Percentiles rank a stretch among this genome's conserved stretches.
Conservation (phyloP, 164 flowering plant species). For the Santalum album region DNA sequence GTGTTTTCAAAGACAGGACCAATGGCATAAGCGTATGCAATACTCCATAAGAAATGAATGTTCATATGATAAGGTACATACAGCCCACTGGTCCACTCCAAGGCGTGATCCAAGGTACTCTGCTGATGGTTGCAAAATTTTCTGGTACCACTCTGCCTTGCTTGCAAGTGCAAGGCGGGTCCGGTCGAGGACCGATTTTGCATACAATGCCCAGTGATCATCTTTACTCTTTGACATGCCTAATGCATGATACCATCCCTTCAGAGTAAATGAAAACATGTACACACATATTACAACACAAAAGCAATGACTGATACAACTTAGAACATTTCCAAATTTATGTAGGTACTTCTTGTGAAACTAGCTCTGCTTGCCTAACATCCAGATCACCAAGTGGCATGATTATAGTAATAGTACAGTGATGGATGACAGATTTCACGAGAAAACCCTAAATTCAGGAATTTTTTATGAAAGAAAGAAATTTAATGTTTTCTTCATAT, state of each 20-base stretch:
- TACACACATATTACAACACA: too few species aligned
- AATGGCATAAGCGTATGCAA: conserved; percentile 2
- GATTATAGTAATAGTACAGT: too few species aligned
- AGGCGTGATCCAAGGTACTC: conserved; percentile 85
- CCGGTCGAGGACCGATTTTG: conserved; percentile 94
- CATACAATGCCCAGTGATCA: conserved; percentile 77
- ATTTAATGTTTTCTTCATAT: too few species aligned
- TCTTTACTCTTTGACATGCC: conserved; percentile 44
- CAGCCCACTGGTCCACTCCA: conserved; percentile 85
- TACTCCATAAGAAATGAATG: not conserved
- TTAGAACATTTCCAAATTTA: too few species aligned
- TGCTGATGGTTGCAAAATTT: conserved; percentile 84
- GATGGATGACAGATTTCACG: too few species aligned
- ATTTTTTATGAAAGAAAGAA: too few species aligned
- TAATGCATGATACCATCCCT: conserved; percentile 83
- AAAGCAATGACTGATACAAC: too few species aligned
- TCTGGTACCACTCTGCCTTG: conserved; percentile 82
- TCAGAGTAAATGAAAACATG: conserved; percentile 7
- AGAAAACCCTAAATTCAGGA: too few species aligned
- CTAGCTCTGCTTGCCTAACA: too few species aligned
- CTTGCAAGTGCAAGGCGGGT: conserved; percentile 84
- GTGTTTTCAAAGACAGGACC: conserved; percentile 2
- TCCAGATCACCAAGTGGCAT: too few species aligned
- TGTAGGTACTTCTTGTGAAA: too few species aligned
- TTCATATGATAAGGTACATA: conserved; percentile 24